Evolutionary conservation across 2,329 filamentous ascomycete genomes (phyloP), one percentile per base, ranked within the genome.

Genomic region (Pseudovirgaria hyperparasitica): DNA sequence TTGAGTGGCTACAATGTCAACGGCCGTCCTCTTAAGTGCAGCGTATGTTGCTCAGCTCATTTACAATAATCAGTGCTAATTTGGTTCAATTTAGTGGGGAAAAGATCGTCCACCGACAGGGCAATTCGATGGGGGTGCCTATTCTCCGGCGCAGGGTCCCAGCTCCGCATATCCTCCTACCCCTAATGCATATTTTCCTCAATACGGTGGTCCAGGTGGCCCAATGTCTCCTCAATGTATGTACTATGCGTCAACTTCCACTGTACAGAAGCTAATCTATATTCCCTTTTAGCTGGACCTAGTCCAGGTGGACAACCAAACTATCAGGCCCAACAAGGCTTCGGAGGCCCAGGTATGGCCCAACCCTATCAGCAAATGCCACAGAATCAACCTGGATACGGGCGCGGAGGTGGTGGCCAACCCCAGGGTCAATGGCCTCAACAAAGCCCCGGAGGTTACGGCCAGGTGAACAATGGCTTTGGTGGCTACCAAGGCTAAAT

Each of bases 1-100:
- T 70, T 98, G 48, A 96, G 87, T 45, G 87, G 87, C 17, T 98
- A 96, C 63, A 92, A 94, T 42, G 87, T 98, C 45, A 94, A 98
- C 47, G 90, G 90, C 27, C 77, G 90, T 40, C 90, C 90, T 28
- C 61, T 98, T 43, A 98, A 98, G 70, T 98, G 90, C 70, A 96
- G 87, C 58, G 87, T 96, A 79, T 63, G 87, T 78, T 27, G 26
- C 37, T 29, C 30, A 17, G 31, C 32, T 23, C n/a, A 28, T 23
- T 33, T 33, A 30, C 33, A 32, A 39, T 39, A 34, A 31, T 33
- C 29, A 16, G 26, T 35, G 29, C 16, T 25, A 42, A 26, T 38
- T 48, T 50, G 29, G 46, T 38, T 38, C 34, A 33, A 39, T 40
- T 40, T 50, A 96, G 87, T 98, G 90, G 90, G 90, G 90, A 53